Evolutionary conservation across 1,284 basidiomycete genomes (phyloP).

Genomic region (Naganishia albida): DNA sequence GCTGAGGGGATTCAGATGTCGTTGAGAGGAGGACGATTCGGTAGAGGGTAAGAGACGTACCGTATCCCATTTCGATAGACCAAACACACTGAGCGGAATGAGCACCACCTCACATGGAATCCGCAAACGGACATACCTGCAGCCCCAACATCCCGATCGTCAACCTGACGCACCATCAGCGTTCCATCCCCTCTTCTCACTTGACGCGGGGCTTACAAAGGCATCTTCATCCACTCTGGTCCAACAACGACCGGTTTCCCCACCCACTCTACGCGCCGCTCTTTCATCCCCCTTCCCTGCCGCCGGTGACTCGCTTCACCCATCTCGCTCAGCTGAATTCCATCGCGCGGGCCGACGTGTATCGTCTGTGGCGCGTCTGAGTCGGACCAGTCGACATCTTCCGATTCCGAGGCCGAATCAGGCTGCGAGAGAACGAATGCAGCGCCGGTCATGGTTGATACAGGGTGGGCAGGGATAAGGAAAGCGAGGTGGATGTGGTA

Average conservation of each 20-base stretch:
- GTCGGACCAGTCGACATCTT: background rate
- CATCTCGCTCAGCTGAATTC: slow-evolving; percentile 16
- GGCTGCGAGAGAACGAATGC: slow-evolving; percentile 6
- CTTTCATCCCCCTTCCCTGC: slow-evolving; percentile 29
- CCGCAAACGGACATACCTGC: slow-evolving; percentile 58
- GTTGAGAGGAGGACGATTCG: background rate
- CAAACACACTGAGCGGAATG: slow-evolving; percentile 60
- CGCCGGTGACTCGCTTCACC: slow-evolving; percentile 1
- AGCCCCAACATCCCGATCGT: slow-evolving; percentile 78
- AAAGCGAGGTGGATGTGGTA: background rate
- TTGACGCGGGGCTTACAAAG: slow-evolving; percentile 52
- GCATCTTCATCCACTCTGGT: slow-evolving; percentile 65
- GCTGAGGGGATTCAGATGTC: slow-evolving; percentile 53
- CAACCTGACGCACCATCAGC: slow-evolving; percentile 48
- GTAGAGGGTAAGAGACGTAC: slow-evolving; percentile 54
- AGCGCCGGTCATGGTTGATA: slow-evolving; percentile 15
- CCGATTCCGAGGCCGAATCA: background rate
- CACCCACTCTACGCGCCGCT: slow-evolving; percentile 55
- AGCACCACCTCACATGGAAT: background rate
- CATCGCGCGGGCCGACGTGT: slow-evolving; percentile 20
- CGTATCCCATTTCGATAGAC: slow-evolving; percentile 90
- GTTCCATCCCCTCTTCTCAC: background rate
- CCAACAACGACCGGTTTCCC: slow-evolving; percentile 63
- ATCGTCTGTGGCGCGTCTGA: slow-evolving; percentile 13
- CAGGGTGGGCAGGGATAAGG: background rate